Evolutionary conservation across 2,329 filamentous ascomycete genomes (phyloP), one percentile per base, ranked within the genome.

Genomic region (Coniochaeta ligniaria): DNA sequence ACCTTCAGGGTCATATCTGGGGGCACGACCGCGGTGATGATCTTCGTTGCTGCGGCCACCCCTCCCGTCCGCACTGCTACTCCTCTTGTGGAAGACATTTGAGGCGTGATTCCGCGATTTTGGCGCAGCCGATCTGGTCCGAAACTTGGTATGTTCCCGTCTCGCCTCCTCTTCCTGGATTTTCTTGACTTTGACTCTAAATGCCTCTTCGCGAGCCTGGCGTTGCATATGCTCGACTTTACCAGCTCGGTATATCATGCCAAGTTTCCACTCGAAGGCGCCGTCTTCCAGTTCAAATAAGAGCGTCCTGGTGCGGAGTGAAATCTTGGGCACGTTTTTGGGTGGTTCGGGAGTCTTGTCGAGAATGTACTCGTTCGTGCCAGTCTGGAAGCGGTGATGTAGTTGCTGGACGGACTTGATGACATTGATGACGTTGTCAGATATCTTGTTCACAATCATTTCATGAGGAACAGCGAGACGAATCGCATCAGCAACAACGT

Each of bases 241-340:
- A 0, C 96, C 95, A 54, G 91, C 86, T 35, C 94, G 87, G 72
- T 98, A 99, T 58, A 99, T 99, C 70, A 92, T 87, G 17, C 93
- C 92, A 11, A 99, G 79, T 71, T 97, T 98, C 91, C 93, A 99
- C 72, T 99, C 95, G 69, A 99, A 99, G 0, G 91, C 89, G 57
- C 95, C 94, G 71, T 99, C 95, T 74, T 99, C 95, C 38, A 99
- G 80, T 70, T 98, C 94, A 62, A 99, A 94, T 2, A 96, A 76
- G 26, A 99, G 80, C 6, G 90, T 90, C 67, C 90, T 90, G 60
- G 89, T 89, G 58, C 92, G 86, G 11, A 99, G 66, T 0, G 92
- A 94, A 24, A 99, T 79, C 69, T 91, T 94, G 1, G 95, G 95
- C 0, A 99, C 87, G 54, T 85, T 80, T 72, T 96, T 98, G 0